A percentile compares a stretch with the other conserved stretches of the same genome.
Evolutionary conservation across 108 stramenopile species (phyloP).

Genomic region (Cyclotella cryptica): DNA sequence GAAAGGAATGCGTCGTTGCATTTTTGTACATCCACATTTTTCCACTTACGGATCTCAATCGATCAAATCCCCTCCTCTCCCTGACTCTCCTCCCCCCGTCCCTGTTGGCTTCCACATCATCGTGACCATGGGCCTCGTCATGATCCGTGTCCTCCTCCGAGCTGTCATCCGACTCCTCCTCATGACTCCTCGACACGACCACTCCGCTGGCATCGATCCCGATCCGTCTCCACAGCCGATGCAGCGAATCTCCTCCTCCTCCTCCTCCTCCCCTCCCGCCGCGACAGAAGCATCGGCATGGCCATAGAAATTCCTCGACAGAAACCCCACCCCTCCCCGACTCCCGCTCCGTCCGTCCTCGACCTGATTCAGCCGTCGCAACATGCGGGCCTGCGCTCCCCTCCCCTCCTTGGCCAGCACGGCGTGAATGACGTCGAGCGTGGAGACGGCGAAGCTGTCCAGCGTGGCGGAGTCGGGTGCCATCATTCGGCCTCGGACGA

Average conservation of each 20-base stretch:
- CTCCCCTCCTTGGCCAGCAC: constrained; percentile 64
- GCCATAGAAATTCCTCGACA: not conserved
- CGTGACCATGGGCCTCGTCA: too few species aligned
- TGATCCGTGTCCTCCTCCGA: constrained; percentile 37
- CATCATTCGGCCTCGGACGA: constrained; percentile 76
- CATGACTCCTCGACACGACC: constrained; percentile 30
- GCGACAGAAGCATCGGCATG: too few species aligned
- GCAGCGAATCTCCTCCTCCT: not conserved
- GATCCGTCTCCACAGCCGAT: constrained; percentile 50
- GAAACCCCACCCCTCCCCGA: not conserved
- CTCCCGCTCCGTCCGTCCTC: not conserved
- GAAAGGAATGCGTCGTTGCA: too few species aligned
- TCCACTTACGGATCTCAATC: constrained; percentile 61
- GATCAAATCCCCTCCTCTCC: constrained; percentile 83
- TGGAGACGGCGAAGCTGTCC: constrained; percentile 50
- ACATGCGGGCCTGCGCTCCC: constrained; percentile 41
- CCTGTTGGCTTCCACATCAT: too few species aligned
- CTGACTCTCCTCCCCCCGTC: constrained; percentile 12
- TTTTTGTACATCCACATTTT: too few species aligned
- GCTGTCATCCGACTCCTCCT: constrained; percentile 46
- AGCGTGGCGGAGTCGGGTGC: constrained; percentile 71
- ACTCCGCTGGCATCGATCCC: constrained; percentile 63
- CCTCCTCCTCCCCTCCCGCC: constrained; percentile 5
- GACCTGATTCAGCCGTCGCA: constrained; percentile 24
- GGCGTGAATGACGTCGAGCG: constrained; percentile 77